Base-by-base conservation (phyloP, 352 stramenopile species). In the Thalassiosira hispida region DNA sequence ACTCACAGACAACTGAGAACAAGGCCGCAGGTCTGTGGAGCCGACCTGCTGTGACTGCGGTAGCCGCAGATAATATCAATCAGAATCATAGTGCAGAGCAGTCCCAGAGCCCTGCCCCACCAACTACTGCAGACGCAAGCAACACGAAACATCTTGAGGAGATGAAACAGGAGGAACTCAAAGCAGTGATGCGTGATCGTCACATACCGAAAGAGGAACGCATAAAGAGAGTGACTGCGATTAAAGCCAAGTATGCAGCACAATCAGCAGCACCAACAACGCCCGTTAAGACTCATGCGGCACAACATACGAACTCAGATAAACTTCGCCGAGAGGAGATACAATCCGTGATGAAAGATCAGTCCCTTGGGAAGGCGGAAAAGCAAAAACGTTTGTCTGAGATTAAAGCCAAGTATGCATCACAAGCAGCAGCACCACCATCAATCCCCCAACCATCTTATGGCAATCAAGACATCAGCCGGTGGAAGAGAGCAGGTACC, bases 301-400 rank as follows among this genome's bases (percentile, higher is more conserved):
- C 35, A 12, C 5, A 42, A 12, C 5, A 42, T 5, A 42, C 35
- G 35, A 42, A 42, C 12, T 7, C 25, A 14, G 63, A 44, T 18
- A 22, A 73, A 44, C 35, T 47, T 23, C 46, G 59, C 7, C 18
- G 61, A 8, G 31, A 53, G 25, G 61, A 79, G 56, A 27, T 73
- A 22, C 60, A 73, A 31, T 12, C 71, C 14, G 29, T 67, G 12
- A 81, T 75, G 73, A 74, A 75, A 55, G 73, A 81, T 51, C 29
- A 65, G 40, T 49, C 63, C 35, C 33, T 79, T 12, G 18, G 38
- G 20, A 51, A 29, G 25, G 63, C 64, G 33, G 63, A 69, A 60
- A 72, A 66, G 20, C 27, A 51, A 55, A 62, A 66, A 40, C 57
- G 33, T 42, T 46, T 79, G 31, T 49, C 52, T 20, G 71, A 72